Conservation (phyloP, 139 green algal species). For the Monoraphidium neglectum region DNA sequence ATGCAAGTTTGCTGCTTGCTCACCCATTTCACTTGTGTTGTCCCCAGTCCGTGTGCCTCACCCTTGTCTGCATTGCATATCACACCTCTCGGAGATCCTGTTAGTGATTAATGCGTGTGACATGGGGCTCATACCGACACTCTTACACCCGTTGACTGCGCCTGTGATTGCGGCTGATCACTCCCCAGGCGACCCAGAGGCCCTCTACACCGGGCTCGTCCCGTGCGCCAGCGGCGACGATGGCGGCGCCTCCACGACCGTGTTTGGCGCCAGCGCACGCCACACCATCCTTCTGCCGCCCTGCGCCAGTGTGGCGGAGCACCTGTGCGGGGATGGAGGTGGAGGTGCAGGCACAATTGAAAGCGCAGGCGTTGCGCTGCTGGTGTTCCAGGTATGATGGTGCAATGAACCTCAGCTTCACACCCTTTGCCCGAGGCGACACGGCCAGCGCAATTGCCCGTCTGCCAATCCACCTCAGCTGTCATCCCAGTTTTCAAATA, state of each 20-base stretch:
- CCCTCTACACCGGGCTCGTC: slow-evolving; percentile 16
- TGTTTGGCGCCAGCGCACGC: slow-evolving; percentile 13
- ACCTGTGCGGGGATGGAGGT: neutral
- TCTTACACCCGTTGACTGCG: neutral
- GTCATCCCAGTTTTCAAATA: neutral
- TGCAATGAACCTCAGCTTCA: neutral
- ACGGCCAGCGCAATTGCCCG: neutral
- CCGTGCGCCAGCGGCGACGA: neutral
- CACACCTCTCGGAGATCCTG: neutral
- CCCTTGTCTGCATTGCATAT: neutral
- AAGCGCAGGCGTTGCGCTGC: no score
- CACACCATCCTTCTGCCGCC: slow-evolving; percentile 23
- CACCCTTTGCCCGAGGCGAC: neutral
- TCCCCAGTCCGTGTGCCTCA: neutral
- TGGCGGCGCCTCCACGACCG: no score
- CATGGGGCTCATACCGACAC: neutral
- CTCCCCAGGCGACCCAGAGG: slow-evolving; percentile 19
- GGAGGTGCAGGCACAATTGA: neutral
- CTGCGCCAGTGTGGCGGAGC: neutral
- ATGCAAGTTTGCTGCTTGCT: neutral
- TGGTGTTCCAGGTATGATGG: neutral
- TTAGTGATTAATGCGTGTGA: neutral
- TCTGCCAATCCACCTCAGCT: neutral
- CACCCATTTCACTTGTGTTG: neutral
- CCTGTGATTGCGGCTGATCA: neutral